phyloP scores from a whole-genome alignment of 2,329 filamentous ascomycete genomes.

The Colletotrichum sp. region DNA sequence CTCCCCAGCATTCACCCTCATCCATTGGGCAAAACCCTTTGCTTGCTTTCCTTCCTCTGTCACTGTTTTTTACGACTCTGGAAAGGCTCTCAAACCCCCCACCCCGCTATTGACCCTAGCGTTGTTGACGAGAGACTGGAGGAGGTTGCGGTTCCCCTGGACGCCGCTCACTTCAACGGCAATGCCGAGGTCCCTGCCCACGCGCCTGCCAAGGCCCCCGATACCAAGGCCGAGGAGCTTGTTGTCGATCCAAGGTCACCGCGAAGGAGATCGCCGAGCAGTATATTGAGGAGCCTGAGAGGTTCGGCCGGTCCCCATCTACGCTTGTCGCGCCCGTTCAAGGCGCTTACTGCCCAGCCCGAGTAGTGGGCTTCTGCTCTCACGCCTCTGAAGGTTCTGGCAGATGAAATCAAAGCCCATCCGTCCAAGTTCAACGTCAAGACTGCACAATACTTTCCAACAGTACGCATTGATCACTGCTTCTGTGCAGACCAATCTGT shows the following conservation, averaged over 20 bases:
- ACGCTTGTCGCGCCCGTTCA: slow-evolving; percentile 46
- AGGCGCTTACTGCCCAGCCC: slow-evolving; percentile 48
- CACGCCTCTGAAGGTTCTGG: too few relatives aligned
- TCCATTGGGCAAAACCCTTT: too few relatives aligned
- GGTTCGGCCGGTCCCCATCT: slow-evolving; percentile 67
- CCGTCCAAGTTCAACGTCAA: too few relatives aligned
- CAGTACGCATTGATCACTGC: too few relatives aligned
- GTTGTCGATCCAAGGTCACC: slow-evolving; percentile 55
- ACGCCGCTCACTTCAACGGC: slow-evolving; percentile 36
- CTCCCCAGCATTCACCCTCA: too few relatives aligned
- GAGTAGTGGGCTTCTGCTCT: slow-evolving; percentile 48
- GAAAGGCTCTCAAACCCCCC: slow-evolving; percentile 7
- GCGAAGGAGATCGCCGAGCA: slow-evolving; percentile 59
- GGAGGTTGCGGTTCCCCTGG: slow-evolving; percentile 53
- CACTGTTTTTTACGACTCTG: not conserved
- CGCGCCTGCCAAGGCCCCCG: slow-evolving; percentile 38
- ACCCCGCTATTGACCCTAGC: slow-evolving; percentile 45
- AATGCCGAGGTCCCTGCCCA: slow-evolving; percentile 35
- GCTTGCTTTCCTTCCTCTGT: too few relatives aligned
- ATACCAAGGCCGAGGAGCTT: slow-evolving; percentile 27
- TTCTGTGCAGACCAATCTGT: too few relatives aligned
- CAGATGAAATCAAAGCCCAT: too few relatives aligned
- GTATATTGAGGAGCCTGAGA: slow-evolving; percentile 62
- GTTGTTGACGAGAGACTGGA: slow-evolving; percentile 79
- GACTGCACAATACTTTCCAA: too few relatives aligned